phyloP scores from a whole-genome alignment of 306 rosid genomes.

The Gastrolobium bilobum region DNA sequence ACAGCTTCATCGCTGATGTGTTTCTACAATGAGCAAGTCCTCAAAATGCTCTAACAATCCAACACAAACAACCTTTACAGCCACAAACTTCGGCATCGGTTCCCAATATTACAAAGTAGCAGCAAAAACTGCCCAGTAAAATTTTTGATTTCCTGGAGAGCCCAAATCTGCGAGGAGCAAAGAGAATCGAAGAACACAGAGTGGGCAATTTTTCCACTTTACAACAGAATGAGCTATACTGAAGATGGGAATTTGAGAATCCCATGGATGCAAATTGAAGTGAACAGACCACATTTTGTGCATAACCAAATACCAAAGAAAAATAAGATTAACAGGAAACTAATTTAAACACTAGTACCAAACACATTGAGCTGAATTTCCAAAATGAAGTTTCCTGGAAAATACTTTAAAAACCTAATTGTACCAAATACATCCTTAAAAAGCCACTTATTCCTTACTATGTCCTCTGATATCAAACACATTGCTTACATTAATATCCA shows the following conservation, averaged over 20 bases:
- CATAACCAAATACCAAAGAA: constrained; percentile 2
- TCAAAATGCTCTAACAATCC: neutral
- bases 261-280: neutral
- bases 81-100: neutral
- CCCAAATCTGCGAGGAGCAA: neutral
- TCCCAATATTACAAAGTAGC: neutral
- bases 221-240: neutral
- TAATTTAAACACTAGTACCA: neutral
- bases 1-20: neutral
- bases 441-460: neutral
- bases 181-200: neutral
- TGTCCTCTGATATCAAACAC: constrained; percentile 9
- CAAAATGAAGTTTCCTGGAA: neutral
- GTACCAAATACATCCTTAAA: neutral
- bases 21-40: constrained; percentile 4
- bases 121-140: neutral
- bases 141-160: neutral
- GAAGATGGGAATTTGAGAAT: neutral
- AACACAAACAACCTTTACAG: neutral
- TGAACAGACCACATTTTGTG: neutral
- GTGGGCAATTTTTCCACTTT: neutral
- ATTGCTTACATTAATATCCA: neutral
- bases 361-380: neutral
- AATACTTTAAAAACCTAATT: neutral
- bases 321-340: neutral